Evolutionary conservation across 2,329 filamentous ascomycete genomes (phyloP).

Genomic region (Colletotrichum limetticola): DNA sequence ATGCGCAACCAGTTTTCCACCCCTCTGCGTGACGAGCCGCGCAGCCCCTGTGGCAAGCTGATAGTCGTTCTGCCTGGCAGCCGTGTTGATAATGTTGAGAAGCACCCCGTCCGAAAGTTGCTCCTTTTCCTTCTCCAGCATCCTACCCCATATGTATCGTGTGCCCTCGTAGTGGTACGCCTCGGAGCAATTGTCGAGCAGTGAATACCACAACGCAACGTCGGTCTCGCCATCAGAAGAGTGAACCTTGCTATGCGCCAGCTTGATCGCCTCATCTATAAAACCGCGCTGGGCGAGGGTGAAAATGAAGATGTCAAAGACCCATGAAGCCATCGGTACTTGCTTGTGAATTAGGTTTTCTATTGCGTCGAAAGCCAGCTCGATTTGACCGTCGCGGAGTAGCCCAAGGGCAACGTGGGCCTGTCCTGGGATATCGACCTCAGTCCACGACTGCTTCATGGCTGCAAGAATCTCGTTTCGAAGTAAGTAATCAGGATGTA

Average conservation of each 20-base stretch:
- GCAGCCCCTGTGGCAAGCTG: slow-evolving; percentile 78
- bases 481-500: slow-evolving; percentile 87
- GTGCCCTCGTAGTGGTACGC: slow-evolving; percentile 73
- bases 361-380: slow-evolving; percentile 79
- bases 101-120: slow-evolving; percentile 74
- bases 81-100: slow-evolving; percentile 76
- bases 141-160: slow-evolving; percentile 73
- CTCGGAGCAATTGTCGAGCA: slow-evolving; percentile 80
- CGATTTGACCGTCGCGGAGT: slow-evolving; percentile 83
- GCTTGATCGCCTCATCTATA: slow-evolving; percentile 78
- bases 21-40: slow-evolving; percentile 68
- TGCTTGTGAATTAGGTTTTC: slow-evolving; percentile 71
- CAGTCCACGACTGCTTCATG: slow-evolving; percentile 79
- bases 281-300: slow-evolving; percentile 78
- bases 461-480: slow-evolving; percentile 76
- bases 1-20: slow-evolving; percentile 66
- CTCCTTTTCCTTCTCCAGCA: slow-evolving; percentile 60
- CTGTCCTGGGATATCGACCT: slow-evolving; percentile 70
- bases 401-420: slow-evolving; percentile 78
- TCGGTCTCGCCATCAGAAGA: slow-evolving; percentile 45
- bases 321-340: slow-evolving; percentile 72
- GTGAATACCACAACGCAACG: slow-evolving; percentile 71
- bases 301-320: slow-evolving; percentile 82
- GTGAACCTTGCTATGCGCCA: slow-evolving; percentile 69
- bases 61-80: slow-evolving; percentile 74